Evolutionary conservation across 768 basidiomycete genomes (phyloP).

Genomic region (Amyloporia xantha): DNA sequence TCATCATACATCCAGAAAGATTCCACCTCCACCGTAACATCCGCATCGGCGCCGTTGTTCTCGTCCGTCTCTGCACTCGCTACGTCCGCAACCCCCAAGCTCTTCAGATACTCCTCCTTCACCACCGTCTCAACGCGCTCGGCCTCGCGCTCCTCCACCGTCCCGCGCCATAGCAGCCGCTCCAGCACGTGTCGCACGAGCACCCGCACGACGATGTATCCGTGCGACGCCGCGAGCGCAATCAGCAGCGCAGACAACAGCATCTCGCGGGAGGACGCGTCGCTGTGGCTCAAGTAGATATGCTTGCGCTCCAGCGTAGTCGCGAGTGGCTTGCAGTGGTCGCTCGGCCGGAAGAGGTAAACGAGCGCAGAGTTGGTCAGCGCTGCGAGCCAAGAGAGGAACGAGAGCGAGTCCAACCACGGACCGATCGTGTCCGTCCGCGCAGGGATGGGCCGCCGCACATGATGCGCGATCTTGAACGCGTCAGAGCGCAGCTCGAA

Average conservation of each 20-base stretch:
- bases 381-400: constrained; percentile 86
- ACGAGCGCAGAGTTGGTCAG: constrained; percentile 87
- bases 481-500: constrained; percentile 91
- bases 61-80: constrained; percentile 18
- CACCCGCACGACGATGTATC: constrained; percentile 62
- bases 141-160: constrained; percentile 53
- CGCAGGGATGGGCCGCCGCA: constrained; percentile 76
- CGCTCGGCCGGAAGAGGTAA: constrained; percentile 71
- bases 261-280: constrained; percentile 17
- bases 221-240: constrained; percentile 81
- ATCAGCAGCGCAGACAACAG: constrained; percentile 33
- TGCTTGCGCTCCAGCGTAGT: constrained; percentile 21
- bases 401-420: constrained; percentile 84
- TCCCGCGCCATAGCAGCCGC: constrained; percentile 71
- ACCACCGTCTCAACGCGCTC: constrained; percentile 50
- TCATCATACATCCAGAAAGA: constrained; percentile 70
- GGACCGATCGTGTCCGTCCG: constrained; percentile 90
- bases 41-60: constrained; percentile 10
- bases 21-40: constrained; percentile 24
- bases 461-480: constrained; percentile 87
- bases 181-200: constrained; percentile 65
- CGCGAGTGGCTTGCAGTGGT: constrained; percentile 21
- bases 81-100: constrained; percentile 21
- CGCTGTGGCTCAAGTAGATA: constrained; percentile 10
- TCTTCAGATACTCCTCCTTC: constrained; percentile 36